Percentiles rank a stretch among this genome's conserved stretches.
These are phyloP conservation scores for Cadophora sp. DNA, from an alignment of 2,329 filamentous ascomycete species.

Conservation along the genomic window DNA sequence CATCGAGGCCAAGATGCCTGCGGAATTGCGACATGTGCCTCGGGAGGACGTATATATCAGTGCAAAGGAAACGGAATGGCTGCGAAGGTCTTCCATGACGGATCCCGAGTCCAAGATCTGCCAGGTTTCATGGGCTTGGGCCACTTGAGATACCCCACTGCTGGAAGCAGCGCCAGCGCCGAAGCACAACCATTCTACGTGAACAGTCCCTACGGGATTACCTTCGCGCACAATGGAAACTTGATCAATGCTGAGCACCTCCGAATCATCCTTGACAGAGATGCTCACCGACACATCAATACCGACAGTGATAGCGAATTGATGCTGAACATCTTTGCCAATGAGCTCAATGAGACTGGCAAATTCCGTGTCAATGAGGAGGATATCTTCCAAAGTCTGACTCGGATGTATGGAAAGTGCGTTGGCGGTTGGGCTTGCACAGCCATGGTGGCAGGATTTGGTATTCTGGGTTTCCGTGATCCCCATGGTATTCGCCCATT, in stretches of 20 bases:
- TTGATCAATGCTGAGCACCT: constrained; percentile 78
- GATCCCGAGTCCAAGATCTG: constrained; percentile 73
- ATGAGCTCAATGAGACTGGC: constrained; percentile 79
- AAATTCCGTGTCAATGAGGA: constrained; percentile 81
- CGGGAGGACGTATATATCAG: constrained; percentile 82
- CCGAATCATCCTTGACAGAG: constrained; percentile 57
- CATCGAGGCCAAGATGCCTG: constrained; percentile 85
- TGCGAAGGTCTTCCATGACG: constrained; percentile 83
- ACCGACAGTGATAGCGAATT: constrained; percentile 88
- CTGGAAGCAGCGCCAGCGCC: constrained; percentile 81
- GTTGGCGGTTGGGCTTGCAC: constrained; percentile 81
- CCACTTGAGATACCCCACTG: constrained; percentile 89
- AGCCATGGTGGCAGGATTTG: constrained; percentile 82
- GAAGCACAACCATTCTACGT: constrained; percentile 95
- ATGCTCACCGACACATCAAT: constrained; percentile 59
- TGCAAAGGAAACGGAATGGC: constrained; percentile 92
- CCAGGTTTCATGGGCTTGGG: constrained; percentile 87
- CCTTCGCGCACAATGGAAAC: constrained; percentile 86
- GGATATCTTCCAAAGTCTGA: constrained; percentile 76
- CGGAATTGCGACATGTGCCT: constrained; percentile 78
- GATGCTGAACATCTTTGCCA: constrained; percentile 87
- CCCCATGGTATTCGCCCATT: constrained; percentile 84
- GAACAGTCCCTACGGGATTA: constrained; percentile 84
- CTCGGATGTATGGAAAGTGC: constrained; percentile 75
- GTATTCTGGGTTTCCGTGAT: constrained; percentile 81